Evolutionary conservation across 179 eudicot genomes (phyloP).

Genomic region (Amaranthus tricolor): DNA sequence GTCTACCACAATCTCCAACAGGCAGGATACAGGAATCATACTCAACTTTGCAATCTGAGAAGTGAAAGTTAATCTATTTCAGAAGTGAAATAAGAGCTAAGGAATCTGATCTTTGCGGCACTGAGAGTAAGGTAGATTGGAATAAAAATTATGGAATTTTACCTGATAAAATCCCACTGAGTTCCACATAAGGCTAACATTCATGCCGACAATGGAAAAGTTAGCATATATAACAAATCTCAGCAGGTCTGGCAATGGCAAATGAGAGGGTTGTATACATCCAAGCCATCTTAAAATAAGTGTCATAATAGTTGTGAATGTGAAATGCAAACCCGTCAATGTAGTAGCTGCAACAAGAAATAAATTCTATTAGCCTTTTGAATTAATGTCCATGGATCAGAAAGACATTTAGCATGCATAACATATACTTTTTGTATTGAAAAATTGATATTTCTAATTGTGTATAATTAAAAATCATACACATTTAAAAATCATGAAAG

Average conservation of each 20-base stretch:
- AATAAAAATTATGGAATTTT: neutral
- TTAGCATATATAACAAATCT: conserved; percentile 40
- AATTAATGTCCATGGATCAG: neutral
- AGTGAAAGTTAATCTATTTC: neutral
- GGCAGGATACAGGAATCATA: conserved; percentile 44
- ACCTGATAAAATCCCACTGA: conserved; percentile 46
- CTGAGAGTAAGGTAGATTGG: neutral
- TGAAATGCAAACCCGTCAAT: conserved; percentile 39
- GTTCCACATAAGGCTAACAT: conserved; percentile 46
- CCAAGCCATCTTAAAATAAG: conserved; percentile 37
- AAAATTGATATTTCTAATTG: too few relatives aligned
- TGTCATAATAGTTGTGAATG: conserved; percentile 37
- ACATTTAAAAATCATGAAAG: too few relatives aligned
- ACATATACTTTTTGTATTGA: neutral
- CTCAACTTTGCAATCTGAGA: conserved; percentile 42
- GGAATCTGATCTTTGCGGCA: neutral
- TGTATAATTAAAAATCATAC: too few relatives aligned
- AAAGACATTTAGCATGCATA: neutral
- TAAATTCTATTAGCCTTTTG: neutral
- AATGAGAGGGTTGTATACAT: conserved; percentile 37
- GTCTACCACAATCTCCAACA: conserved; percentile 39
- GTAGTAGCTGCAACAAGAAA: conserved; percentile 35
- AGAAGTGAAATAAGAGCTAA: neutral
- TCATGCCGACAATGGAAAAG: conserved; percentile 45
- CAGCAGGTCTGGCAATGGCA: conserved; percentile 35